Base-by-base conservation (phyloP, 2,329 filamentous ascomycete genomes). In the Ascosphaera apis region DNA sequence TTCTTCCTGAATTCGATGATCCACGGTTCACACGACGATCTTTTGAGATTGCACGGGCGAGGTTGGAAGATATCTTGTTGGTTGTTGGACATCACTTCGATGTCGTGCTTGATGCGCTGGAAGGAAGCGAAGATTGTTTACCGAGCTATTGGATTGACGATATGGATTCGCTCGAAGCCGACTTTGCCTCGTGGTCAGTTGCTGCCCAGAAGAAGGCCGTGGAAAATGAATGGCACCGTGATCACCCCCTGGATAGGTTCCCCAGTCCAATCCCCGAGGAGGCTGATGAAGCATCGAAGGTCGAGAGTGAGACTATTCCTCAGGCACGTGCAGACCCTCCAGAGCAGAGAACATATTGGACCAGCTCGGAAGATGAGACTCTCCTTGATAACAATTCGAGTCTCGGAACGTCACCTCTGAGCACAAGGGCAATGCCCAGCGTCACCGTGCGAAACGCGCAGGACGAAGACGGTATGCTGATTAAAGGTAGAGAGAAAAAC, bases 121-220 rank as follows among this genome's bases (percentile, higher is more conserved):
- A 95, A 53, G 84, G 82, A 1, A 65, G 73, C 37, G 65, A 76
- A 31, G 88, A 98, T 47, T 81, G 77, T 0, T 60, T 98, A 7
- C 88, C 88, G 0, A 78, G 91, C 30, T 53, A 61, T 18, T 98
- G 86, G 88, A 70, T 95, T 38, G 81, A 91, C 46, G 67, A 74
- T 3, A 76, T 95, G 57, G 88, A 95, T 52, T 56, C 58, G 0
- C 61, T 91, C 3, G 88, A 98, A 52, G 61, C 66, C 8, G 68
- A 74, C 19, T 92, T 86, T 53, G 69, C 72, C 5, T 67, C 73
- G 16, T 98, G 88, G 88, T 71, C 74, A 31, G 73, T 76, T 34
- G 66, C 75, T 34, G 83, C 79, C 21, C 81, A 91, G 48, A 66
- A 66, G 40, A 74, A 68, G 45, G 66, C 84, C n/a, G 62, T 75